phyloP scores from a whole-genome alignment of 345 rosid genomes.

The Geranium brycei region DNA sequence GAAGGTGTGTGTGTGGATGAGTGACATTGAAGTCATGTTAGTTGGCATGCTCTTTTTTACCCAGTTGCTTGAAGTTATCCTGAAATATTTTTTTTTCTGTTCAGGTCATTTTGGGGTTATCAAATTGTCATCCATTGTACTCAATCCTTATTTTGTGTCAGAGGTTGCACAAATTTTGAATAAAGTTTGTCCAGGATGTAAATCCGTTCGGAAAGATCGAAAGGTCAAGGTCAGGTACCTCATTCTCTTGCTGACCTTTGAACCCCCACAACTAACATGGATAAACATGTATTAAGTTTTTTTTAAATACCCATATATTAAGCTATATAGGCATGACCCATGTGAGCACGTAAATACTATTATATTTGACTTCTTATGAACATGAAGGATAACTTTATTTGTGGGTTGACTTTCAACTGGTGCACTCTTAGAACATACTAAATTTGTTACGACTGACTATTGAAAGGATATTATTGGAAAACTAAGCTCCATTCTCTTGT shows the following conservation, averaged over 20 bases:
- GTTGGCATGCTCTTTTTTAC: conserved; percentile 4
- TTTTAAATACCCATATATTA: too few species aligned
- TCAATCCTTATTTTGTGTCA: conserved; percentile 60
- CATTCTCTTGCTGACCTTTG: conserved; percentile 9
- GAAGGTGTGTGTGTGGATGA: conserved; percentile 45
- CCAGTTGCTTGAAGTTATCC: not conserved
- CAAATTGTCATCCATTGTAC: conserved; percentile 34
- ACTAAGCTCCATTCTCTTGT: too few species aligned
- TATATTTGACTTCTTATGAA: too few species aligned
- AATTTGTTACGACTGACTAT: too few species aligned
- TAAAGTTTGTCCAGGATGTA: conserved; percentile 78
- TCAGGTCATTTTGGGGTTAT: conserved; percentile 78
- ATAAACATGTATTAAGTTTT: not conserved
- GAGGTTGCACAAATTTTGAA: conserved; percentile 58
- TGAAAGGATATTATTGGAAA: too few species aligned
- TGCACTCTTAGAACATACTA: too few species aligned
- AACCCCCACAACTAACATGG: not conserved
- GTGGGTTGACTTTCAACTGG: too few species aligned
- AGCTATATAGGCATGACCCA: too few species aligned
- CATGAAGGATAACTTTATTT: too few species aligned
- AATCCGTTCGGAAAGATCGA: conserved; percentile 44
- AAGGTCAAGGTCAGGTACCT: conserved; percentile 41
- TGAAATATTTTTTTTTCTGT: conserved; percentile 2
- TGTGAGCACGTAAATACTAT: too few species aligned
- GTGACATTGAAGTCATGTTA: conserved; percentile 2